Evolutionary conservation across 1,139 yeast genomes (phyloP).

Genomic region (Lipomyces yarrowii): DNA sequence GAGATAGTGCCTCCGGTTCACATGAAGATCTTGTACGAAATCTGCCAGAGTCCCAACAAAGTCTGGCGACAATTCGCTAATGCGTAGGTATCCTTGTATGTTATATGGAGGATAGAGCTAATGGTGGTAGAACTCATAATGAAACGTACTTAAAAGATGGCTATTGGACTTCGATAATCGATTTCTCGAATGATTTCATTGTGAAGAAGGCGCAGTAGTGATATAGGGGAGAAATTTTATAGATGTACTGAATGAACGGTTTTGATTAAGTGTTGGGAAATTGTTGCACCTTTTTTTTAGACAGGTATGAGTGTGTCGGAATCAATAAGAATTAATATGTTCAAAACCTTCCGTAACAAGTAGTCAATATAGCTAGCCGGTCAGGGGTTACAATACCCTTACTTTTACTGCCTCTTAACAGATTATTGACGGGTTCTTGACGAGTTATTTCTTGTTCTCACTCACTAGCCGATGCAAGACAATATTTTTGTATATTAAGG

Average conservation of each 20-base stretch:
- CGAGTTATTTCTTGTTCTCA: neutral
- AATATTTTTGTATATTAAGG: neutral
- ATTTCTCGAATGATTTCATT: constrained; percentile 28
- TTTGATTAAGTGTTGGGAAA: neutral
- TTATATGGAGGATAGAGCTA: neutral
- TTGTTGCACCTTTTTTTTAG: neutral
- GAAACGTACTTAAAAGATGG: constrained; percentile 35
- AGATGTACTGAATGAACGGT: neutral
- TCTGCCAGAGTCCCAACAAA: constrained; percentile 41
- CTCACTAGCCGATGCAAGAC: neutral
- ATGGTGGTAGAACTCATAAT: constrained; percentile 33
- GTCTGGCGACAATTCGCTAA: constrained; percentile 32
- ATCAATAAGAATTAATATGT: too few relatives aligned
- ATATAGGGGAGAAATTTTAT: neutral
- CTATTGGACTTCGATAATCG: constrained; percentile 35
- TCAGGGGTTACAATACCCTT: neutral
- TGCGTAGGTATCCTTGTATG: constrained; percentile 19
- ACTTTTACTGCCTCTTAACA: neutral
- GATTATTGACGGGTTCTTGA: neutral
- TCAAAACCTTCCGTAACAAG: too few relatives aligned
- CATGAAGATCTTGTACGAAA: constrained; percentile 62
- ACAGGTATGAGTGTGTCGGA: neutral
- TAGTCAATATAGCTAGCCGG: too few relatives aligned
- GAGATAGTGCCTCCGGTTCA: constrained; percentile 92
- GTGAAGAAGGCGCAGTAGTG: constrained; percentile 21